Evolutionary conservation across 306 rosid genomes (phyloP), one percentile per base, ranked within the genome.

Genomic region (Quercus variabilis): DNA sequence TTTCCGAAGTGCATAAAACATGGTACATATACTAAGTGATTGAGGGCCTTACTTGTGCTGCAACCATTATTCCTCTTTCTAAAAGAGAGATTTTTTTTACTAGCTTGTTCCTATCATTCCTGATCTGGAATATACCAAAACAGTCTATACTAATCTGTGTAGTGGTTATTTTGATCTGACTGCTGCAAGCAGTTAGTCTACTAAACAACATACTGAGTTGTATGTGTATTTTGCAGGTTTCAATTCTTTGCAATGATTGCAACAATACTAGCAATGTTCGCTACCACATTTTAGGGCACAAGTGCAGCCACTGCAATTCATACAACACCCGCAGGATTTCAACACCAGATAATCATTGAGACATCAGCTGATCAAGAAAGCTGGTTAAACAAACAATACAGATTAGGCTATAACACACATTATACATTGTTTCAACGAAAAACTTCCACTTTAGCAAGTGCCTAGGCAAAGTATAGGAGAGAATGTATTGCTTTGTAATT

Each of bases 231-330:
- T 80, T 54, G 19, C 90, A 92, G 97, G 91, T 92, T 74, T 74
- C 91, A 17, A 90, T 92, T 74, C 88, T 88, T 60, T 92, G 94
- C 88, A 92, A 92, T 76, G 97, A 92, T 55, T 92, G 93, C 63
- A 86, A 85, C 84, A 76, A 69, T 46, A 80, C 84, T 12, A 72
- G 88, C 84, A 30, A 31, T 15, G 91, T 75, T 35, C 76, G 82
- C 72, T 90, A 86, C 76, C 94, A 87, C 87, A 81, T 90, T 80
- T 71, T 88, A 41, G 94, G 97, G 52, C 89, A 81, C 79, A 84
- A 88, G 80, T 90, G 97, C 85, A 74, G 72, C 63, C 80, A 83
- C 5, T 92, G 97, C 86, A 7, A 31, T 79, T 90, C 94, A 43
- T 92, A 86, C 51, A 92, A 90, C 90, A 90, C 97, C 20, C 84